Evolutionary conservation across 2,329 filamentous ascomycete genomes (phyloP).

Genomic region (Pseudogymnoascus sp.): DNA sequence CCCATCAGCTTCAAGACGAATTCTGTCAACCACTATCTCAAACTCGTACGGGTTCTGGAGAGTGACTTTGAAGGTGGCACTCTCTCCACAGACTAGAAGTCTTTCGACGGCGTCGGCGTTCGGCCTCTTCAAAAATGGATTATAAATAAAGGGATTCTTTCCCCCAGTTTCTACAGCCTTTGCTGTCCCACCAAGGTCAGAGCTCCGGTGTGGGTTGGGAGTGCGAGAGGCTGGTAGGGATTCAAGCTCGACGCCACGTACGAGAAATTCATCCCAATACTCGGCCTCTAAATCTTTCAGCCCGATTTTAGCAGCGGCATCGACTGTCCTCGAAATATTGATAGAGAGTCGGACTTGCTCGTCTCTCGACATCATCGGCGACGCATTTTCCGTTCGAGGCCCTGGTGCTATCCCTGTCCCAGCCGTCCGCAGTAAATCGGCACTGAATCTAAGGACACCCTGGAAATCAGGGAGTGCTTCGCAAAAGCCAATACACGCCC

Average conservation of each 20-base stretch:
- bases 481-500: constrained; percentile 86
- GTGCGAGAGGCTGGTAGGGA: constrained; percentile 50
- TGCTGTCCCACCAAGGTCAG: constrained; percentile 40
- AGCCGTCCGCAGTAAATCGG: constrained; percentile 72
- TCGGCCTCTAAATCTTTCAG: constrained; percentile 64
- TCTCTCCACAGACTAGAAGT: constrained; percentile 71
- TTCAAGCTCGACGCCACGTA: constrained; percentile 68
- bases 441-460: constrained; percentile 81
- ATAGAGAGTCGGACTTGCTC: constrained; percentile 79
- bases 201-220: constrained; percentile 56
- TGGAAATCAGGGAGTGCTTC: constrained; percentile 89
- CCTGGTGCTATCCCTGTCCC: constrained; percentile 73
- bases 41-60: constrained; percentile 94
- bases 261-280: constrained; percentile 95
- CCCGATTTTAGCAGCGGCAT: constrained; percentile 68
- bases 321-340: constrained; percentile 78
- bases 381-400: constrained; percentile 58
- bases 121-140: constrained; percentile 71
- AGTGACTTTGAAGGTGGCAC: constrained; percentile 69
- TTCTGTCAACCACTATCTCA: constrained; percentile 78
- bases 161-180: constrained; percentile 33
- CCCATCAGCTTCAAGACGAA: constrained; percentile 68
- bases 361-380: constrained; percentile 64
- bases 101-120: constrained; percentile 53
- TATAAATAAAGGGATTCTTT: constrained; percentile 85